Base-by-base conservation (phyloP, 2,329 filamentous ascomycete genomes). In the Paracorniculantispora psalliotae region DNA sequence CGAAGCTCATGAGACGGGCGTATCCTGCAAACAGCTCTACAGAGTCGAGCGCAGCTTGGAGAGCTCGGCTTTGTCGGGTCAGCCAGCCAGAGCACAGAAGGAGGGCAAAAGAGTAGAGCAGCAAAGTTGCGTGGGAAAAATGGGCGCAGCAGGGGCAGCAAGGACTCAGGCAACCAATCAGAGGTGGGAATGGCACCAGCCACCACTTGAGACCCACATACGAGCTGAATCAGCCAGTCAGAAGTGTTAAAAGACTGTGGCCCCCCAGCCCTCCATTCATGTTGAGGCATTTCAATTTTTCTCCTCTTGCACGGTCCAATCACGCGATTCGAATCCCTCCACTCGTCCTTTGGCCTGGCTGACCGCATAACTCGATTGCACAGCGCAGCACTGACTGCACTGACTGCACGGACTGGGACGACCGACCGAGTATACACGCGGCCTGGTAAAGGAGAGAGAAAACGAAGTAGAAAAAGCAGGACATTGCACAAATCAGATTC, bases 201-300 rank as follows among this genome's bases (percentile, higher is more conserved):
- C 66, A 65, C 64, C 60, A 7, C 26, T 6, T 3, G 3, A 5
- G 70, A 59, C 71, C 77, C 75, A 76, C 73, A 61, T n/a, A 35
- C 43, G 66, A 64, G 74, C 73, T 77, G 72, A 78, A 69, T 77
- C 75, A 79, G 77, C 79, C 78, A 81, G 74, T 80, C 73, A 81
- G 68, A 77, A 68, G 68, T 68, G 70, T 72, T 73, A 71, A 75
- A 76, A 73, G 71, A 72, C 67, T 69, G 69, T 70, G 69, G 71
- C 72, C 72, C 72, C 69, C 67, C 70, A 70, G 69, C 76, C 75
- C 75, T 80, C 79, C 80, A 80, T 80, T 81, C 78, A 81, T 70
- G 72, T 77, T 72, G 72, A 75, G 71, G 72, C 71, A 77, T 76
- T 74, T 71, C 37, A 30, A 66, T 49, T 59, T 53, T 37, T 74